phyloP scores from a whole-genome alignment of 1,139 yeast species.

The Geotrichum cucujoidarum region DNA sequence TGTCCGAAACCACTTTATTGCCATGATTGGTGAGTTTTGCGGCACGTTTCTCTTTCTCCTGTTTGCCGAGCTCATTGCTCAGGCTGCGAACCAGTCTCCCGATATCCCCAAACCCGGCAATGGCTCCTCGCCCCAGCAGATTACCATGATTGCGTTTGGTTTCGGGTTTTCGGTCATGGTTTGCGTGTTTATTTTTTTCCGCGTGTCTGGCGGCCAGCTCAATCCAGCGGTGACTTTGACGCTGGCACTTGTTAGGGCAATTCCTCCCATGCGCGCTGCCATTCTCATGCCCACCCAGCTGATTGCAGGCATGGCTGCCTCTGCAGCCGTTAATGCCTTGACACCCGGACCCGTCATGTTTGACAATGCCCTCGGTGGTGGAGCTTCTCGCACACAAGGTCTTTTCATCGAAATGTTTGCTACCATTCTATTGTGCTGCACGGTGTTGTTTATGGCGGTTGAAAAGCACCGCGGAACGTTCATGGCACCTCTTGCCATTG shows the following conservation, averaged over 20 bases:
- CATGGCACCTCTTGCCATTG: slow-evolving; percentile 81
- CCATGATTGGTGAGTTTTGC: slow-evolving; percentile 63
- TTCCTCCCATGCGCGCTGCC: slow-evolving; percentile 66
- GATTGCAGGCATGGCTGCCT: slow-evolving; percentile 87
- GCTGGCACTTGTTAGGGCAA: slow-evolving; percentile 63
- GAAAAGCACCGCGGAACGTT: slow-evolving; percentile 73
- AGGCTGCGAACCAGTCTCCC: slow-evolving; percentile 70
- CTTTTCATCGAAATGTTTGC: slow-evolving; percentile 80
- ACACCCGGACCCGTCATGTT: slow-evolving; percentile 77
- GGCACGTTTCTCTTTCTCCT: slow-evolving; percentile 84
- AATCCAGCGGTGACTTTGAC: slow-evolving; percentile 86
- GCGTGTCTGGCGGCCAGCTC: slow-evolving; percentile 84
- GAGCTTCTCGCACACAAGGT: slow-evolving; percentile 69
- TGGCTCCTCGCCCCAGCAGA: slow-evolving; percentile 60
- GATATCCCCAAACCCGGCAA: slow-evolving; percentile 37
- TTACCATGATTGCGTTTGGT: slow-evolving; percentile 79
- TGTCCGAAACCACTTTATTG: slow-evolving; percentile 49
- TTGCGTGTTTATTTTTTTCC: slow-evolving; percentile 66
- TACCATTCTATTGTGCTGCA: slow-evolving; percentile 60
- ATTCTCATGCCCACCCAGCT: slow-evolving; percentile 65
- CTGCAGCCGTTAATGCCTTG: slow-evolving; percentile 83
- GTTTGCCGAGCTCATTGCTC: slow-evolving; percentile 80
- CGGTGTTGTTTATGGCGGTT: slow-evolving; percentile 80
- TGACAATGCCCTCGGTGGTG: slow-evolving; percentile 69
- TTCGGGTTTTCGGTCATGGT: slow-evolving; percentile 84